phyloP scores from a whole-genome alignment of 1,139 yeast species.

The Lodderomyces orthopsilosis region DNA sequence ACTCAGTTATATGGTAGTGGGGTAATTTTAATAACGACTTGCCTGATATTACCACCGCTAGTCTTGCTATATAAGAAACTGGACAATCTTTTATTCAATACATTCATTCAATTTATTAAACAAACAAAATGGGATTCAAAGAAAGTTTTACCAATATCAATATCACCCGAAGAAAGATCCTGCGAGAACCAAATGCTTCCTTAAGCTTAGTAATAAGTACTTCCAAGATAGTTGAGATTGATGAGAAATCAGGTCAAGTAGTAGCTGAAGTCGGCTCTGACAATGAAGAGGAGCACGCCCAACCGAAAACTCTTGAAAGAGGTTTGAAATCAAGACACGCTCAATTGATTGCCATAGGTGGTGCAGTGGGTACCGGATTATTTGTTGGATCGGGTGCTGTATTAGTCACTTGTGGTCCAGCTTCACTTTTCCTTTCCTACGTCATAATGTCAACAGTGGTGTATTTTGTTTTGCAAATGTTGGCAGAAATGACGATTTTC shows the following conservation, averaged over 20 bases:
- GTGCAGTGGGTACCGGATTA: slow-evolving; percentile 42
- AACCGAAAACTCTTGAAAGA: slow-evolving; percentile 25
- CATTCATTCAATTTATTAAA: not conserved
- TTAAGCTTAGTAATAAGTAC: slow-evolving; percentile 32
- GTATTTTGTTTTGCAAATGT: slow-evolving; percentile 54
- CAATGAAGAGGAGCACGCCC: slow-evolving; percentile 17
- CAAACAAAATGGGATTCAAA: slow-evolving; percentile 6
- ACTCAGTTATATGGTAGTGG: no score
- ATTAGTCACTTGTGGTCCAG: slow-evolving; percentile 51
- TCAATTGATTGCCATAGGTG: slow-evolving; percentile 38
- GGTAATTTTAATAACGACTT: no score
- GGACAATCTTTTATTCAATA: not conserved
- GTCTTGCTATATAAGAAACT: not conserved
- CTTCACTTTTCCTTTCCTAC: slow-evolving; percentile 48
- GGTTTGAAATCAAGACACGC: slow-evolving; percentile 40
- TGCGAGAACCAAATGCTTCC: slow-evolving; percentile 17
- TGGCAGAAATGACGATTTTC: slow-evolving; percentile 63
- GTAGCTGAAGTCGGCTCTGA: slow-evolving; percentile 23
- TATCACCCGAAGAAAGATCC: slow-evolving; percentile 5
- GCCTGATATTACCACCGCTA: no score
- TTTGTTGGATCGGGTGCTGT: slow-evolving; percentile 50
- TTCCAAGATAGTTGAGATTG: slow-evolving; percentile 29
- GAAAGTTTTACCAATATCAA: slow-evolving; percentile 2
- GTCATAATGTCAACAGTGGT: slow-evolving; percentile 50
- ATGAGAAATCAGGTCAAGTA: slow-evolving; percentile 27